Percentiles rank a stretch among this genome's conserved stretches.
phyloP scores from a whole-genome alignment of 1,284 basidiomycete species.

The Cutaneotrichosporon mucoides region DNA sequence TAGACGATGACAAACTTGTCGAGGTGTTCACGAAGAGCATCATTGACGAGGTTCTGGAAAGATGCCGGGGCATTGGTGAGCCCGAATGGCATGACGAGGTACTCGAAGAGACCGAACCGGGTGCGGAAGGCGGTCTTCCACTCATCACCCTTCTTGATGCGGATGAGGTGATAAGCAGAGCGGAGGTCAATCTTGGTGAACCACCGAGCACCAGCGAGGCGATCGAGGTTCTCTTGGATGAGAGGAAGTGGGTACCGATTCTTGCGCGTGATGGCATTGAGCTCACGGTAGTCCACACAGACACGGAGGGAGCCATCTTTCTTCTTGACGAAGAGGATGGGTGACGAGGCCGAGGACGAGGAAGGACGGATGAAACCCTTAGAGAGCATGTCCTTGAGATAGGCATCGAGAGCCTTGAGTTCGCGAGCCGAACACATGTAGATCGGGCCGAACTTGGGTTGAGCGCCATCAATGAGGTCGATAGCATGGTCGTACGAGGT shows the following conservation, averaged over 20 bases:
- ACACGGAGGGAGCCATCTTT: constrained; percentile 51
- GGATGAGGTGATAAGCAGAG: constrained; percentile 36
- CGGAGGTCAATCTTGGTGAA: constrained; percentile 47
- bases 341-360: constrained; percentile 38
- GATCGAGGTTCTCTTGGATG: constrained; percentile 30
- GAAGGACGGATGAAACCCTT: constrained; percentile 40
- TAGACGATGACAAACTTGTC: constrained; percentile 39
- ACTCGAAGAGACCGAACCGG: constrained; percentile 48
- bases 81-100: constrained; percentile 50
- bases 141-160: constrained; percentile 33
- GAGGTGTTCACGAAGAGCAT: constrained; percentile 29
- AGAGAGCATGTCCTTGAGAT: constrained; percentile 48
- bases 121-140: constrained; percentile 48
- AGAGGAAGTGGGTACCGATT: constrained; percentile 36
- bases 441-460: constrained; percentile 8
- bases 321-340: constrained; percentile 54
- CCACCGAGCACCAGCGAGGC: constrained; percentile 31
- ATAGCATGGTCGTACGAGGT: constrained; percentile 30
- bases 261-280: constrained; percentile 52
- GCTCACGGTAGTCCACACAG: constrained; percentile 52
- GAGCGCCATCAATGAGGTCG: neutral
- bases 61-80: constrained; percentile 49
- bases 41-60: constrained; percentile 44
- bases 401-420: constrained; percentile 47
- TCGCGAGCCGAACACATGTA: constrained; percentile 46